Conservation (phyloP, 169 alveolate genomes). For the Cryptosporidium viatorum region DNA sequence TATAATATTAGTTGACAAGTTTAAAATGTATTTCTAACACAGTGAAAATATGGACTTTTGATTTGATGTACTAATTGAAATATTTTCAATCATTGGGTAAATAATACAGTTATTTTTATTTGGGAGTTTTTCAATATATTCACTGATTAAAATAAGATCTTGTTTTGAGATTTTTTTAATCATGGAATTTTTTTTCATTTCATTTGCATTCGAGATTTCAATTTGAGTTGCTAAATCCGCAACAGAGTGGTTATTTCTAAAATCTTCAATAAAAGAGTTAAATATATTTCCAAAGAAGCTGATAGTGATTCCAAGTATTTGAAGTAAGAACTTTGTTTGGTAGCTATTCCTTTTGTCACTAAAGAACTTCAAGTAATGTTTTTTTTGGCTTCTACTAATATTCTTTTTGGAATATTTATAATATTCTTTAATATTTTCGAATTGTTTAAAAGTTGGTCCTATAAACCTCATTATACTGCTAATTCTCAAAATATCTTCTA, state of each 20-base stretch:
- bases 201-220: not conserved
- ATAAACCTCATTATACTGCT: constrained; percentile 49
- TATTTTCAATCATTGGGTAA: not conserved
- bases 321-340: constrained; percentile 43
- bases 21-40: not conserved
- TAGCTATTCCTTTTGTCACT: constrained; percentile 45
- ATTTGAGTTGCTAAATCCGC: constrained; percentile 25
- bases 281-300: constrained; percentile 57
- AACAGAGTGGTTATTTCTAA: not conserved
- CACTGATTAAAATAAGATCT: constrained; percentile 38
- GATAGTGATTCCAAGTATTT: constrained; percentile 24
- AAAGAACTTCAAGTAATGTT: constrained; percentile 23
- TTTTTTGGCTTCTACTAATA: not conserved
- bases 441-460: constrained; percentile 5
- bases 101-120: constrained; percentile 38
- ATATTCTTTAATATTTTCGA: constrained; percentile 26
- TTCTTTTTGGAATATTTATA: constrained; percentile 23
- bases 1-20: not conserved
- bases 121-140: constrained; percentile 44
- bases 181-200: not conserved
- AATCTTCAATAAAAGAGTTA: constrained; percentile 16
- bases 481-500: constrained; percentile 39
- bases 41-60: constrained; percentile 20
- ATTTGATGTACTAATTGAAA: not conserved
- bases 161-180: constrained; percentile 25